Evolutionary conservation across 352 stramenopile genomes (phyloP).

Genomic region (Phytophthora nicotianae): DNA sequence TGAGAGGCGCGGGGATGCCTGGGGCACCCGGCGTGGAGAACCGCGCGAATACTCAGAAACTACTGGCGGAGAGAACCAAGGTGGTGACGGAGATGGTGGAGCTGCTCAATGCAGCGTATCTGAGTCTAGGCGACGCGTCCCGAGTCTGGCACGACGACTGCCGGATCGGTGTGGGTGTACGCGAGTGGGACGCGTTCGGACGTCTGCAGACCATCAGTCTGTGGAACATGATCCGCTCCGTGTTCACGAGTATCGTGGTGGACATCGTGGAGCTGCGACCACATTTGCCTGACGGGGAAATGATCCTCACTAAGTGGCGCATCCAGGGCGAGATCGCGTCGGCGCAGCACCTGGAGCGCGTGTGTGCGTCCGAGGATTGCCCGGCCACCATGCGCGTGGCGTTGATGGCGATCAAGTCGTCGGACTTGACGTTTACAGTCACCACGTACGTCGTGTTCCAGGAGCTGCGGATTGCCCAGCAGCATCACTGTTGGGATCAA

Average conservation of each 20-base stretch:
- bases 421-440: constrained; percentile 83
- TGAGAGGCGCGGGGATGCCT: constrained; percentile 10
- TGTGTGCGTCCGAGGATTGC: constrained; percentile 75
- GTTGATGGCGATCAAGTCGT: constrained; percentile 80
- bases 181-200: constrained; percentile 81
- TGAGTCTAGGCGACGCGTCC: constrained; percentile 69
- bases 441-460: constrained; percentile 87
- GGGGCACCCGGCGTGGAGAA: constrained; percentile 16
- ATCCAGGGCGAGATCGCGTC: constrained; percentile 81
- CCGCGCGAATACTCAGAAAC: constrained; percentile 51
- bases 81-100: constrained; percentile 85
- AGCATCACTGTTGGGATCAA: constrained; percentile 86
- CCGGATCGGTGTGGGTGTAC: constrained; percentile 72
- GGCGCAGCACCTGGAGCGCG: constrained; percentile 57
- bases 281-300: constrained; percentile 76
- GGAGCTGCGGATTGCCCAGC: constrained; percentile 66
- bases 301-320: constrained; percentile 87
- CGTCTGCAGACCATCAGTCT: constrained; percentile 75
- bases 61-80: constrained; percentile 71
- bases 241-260: constrained; percentile 77
- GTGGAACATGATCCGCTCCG: constrained; percentile 83
- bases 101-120: constrained; percentile 67
- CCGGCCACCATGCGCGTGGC: constrained; percentile 67
- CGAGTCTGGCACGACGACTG: constrained; percentile 81
- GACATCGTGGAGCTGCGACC: constrained; percentile 83